Evolutionary conservation across 768 basidiomycete species (phyloP), one percentile per base, ranked within the genome.

Genomic region (Amanita muscaria): DNA sequence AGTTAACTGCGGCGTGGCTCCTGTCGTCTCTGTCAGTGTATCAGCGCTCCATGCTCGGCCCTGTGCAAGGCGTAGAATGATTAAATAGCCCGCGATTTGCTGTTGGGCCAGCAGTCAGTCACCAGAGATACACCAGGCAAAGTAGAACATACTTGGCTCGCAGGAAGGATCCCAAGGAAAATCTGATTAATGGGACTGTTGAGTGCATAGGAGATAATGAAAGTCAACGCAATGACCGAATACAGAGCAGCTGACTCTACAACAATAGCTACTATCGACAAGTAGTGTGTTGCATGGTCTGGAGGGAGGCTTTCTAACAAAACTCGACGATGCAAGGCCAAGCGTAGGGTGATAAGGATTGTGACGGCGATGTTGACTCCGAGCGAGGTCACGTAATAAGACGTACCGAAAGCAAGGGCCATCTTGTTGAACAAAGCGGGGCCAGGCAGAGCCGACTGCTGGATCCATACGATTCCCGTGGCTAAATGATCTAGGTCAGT

Each of bases 1-100:
- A 38, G n/a, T n/a, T n/a, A n/a, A n/a, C n/a, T n/a, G n/a, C 10
- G 1, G 18, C 2, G 10, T n/a, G 11, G 6, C 7, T 10, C 14
- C 14, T 27, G 23, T 16, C 27, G n/a, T 29, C 29, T 11, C 39
- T n/a, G 25, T 31, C 12, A 61, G 48, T 1, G 65, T 64, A 22
- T 56, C 47, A 40, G 55, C 51, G 29, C 51, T 59, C 72, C 69
- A 72, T 2, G 69, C 72, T 19, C 64, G 62, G 11, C 73, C 73
- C 47, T 68, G 59, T 1, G 70, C 65, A 9, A 74, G 58, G n/a
- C 72, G 67, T 33, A 67, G 68, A 29, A 71, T 71, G 44, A 74
- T 73, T 23, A 73, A 59, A 46, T 71, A 67, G 0, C 66, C 64
- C 6, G 72, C 70, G 30, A 72, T 64, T 57, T 69, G 62, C 72